Evolutionary conservation across 192 early-diverging fungal species (phyloP).

Genomic region (Entomortierella parvispora): DNA sequence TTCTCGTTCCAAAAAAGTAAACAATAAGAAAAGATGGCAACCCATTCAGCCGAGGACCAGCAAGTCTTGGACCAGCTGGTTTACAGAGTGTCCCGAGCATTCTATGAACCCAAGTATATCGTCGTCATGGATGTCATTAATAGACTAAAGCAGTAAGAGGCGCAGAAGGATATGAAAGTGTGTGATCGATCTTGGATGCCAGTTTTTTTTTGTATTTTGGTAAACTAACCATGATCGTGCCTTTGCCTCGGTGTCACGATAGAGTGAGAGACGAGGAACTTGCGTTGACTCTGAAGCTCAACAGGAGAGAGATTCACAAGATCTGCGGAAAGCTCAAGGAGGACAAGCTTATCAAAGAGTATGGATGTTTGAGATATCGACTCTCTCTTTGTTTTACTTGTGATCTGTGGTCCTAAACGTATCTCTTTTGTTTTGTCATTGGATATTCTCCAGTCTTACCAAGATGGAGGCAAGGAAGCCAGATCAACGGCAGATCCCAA

Average conservation of each 20-base stretch:
- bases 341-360: conserved; percentile 80
- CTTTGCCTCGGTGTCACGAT: no score
- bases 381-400: not conserved
- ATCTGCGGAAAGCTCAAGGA: conserved; percentile 84
- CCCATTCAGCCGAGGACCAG: conserved; percentile 44
- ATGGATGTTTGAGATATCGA: conserved; percentile 1
- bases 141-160: conserved; percentile 60
- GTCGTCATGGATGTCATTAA: conserved; percentile 87
- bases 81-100: conserved; percentile 82
- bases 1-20: not conserved
- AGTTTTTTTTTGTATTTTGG: not conserved
- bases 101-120: conserved; percentile 82
- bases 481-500: conserved; percentile 65
- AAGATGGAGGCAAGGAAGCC: conserved; percentile 66
- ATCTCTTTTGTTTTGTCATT: not conserved
- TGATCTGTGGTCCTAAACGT: not conserved
- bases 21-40: conserved; percentile 9
- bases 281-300: conserved; percentile 69
- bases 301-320: conserved; percentile 75
- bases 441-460: conserved; percentile 47
- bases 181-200: not conserved
- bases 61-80: conserved; percentile 70
- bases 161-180: conserved; percentile 4
- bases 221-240: conserved; percentile 6
- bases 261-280: conserved; percentile 85